Conservation (phyloP, 805 yeast genomes). For the Danielia oregonensis region DNA sequence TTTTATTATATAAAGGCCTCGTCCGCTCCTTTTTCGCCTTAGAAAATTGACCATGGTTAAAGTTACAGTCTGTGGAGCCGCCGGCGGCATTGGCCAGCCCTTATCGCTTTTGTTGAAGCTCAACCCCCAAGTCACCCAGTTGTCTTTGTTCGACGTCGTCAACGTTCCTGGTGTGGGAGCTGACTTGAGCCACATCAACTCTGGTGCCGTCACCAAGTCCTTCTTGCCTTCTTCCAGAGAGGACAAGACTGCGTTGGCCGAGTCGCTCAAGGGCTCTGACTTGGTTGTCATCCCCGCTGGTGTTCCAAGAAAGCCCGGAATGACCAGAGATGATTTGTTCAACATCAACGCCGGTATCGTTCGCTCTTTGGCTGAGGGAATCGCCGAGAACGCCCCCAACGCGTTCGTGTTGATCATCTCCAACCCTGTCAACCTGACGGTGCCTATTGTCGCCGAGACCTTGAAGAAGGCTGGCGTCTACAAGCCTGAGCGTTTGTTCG, state of each 20-base stretch:
- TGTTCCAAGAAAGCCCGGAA: conserved; percentile 90
- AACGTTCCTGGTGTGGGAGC: conserved; percentile 84
- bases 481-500: conserved; percentile 72
- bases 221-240: conserved; percentile 56
- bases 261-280: conserved; percentile 43
- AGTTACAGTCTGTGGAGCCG: conserved; percentile 87
- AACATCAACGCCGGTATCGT: conserved; percentile 81
- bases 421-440: conserved; percentile 92
- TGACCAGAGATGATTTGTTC: conserved; percentile 89
- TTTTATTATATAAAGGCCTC: neutral
- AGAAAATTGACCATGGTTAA: conserved; percentile 42
- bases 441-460: conserved; percentile 82
- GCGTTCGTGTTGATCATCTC: conserved; percentile 82
- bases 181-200: conserved; percentile 79
- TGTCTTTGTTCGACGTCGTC: conserved; percentile 82
- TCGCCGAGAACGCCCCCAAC: conserved; percentile 67
- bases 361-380: conserved; percentile 65
- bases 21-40: neutral
- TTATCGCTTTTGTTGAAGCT: conserved; percentile 76
- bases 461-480: conserved; percentile 63
- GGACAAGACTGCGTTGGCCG: conserved; percentile 43
- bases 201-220: conserved; percentile 57
- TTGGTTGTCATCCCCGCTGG: conserved; percentile 75
- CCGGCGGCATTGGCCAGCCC: conserved; percentile 95
- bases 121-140: conserved; percentile 55